A percentile compares a stretch with the other conserved stretches of the same genome.
Evolutionary conservation across 495 filamentous ascomycete genomes (phyloP).

Genomic region (Tuber brumale): DNA sequence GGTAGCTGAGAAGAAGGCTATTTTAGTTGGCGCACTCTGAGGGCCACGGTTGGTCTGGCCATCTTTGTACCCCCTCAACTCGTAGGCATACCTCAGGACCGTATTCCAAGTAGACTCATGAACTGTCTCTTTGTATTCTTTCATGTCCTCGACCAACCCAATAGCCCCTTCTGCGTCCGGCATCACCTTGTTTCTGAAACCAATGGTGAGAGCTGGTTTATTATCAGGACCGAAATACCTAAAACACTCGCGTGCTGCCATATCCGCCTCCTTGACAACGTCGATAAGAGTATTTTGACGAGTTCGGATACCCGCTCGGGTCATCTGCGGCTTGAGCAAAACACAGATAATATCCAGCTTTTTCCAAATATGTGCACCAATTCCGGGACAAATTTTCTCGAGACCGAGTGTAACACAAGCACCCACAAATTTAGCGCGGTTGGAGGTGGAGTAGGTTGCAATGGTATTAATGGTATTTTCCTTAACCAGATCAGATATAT

Average conservation of each 20-base stretch:
- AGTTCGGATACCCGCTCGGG: conserved; percentile 22
- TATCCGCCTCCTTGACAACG: conserved; percentile 79
- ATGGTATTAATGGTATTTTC: conserved; percentile 53
- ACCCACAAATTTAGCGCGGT: conserved; percentile 63
- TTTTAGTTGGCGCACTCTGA: conserved; percentile 47
- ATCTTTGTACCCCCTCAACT: conserved; percentile 55
- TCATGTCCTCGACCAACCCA: conserved; percentile 51
- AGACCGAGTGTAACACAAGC: conserved; percentile 52
- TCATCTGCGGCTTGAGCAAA: conserved; percentile 44
- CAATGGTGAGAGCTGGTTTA: conserved; percentile 64
- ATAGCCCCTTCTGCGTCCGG: conserved; percentile 54
- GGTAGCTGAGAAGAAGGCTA: conserved; percentile 81
- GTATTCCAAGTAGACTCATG: conserved; percentile 59
- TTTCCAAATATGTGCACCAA: conserved; percentile 68
- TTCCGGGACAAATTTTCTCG: conserved; percentile 51
- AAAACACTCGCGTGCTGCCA: conserved; percentile 74
- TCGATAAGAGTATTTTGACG: conserved; percentile 43
- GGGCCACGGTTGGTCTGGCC: neutral
- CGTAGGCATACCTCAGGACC: conserved; percentile 59
- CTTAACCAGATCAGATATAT: conserved; percentile 46
- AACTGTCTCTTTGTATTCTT: conserved; percentile 61
- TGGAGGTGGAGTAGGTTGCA: conserved; percentile 53
- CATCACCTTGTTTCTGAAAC: conserved; percentile 63
- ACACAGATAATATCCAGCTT: conserved; percentile 72
- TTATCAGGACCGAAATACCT: conserved; percentile 72